These are phyloP conservation scores for Gigaspora rosea DNA, from an alignment of 192 early-diverging fungal species.

Conservation along the genomic window DNA sequence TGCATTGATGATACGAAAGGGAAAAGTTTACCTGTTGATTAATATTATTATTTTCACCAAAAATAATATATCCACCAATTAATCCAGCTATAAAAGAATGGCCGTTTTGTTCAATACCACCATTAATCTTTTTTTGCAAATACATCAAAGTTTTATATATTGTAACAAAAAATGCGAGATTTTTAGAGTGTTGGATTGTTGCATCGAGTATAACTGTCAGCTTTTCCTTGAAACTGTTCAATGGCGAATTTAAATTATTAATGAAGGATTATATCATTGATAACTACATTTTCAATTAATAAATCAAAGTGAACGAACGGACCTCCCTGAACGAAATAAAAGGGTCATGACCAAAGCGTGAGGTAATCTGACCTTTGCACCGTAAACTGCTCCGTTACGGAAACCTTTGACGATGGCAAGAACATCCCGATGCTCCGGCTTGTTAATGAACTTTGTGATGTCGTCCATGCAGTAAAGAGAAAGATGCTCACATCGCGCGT, in stretches of 20 bases:
- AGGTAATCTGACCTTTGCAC: conserved; percentile 70
- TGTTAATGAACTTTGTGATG: conserved; percentile 55
- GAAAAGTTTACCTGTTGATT: conserved; percentile 82
- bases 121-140: conserved; percentile 68
- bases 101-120: conserved; percentile 69
- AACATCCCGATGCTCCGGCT: conserved; percentile 78
- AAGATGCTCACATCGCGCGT: no score
- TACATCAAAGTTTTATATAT: conserved; percentile 94
- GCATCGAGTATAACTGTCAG: conserved; percentile 74
- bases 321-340: conserved; percentile 87
- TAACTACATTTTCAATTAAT: neutral
- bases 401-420: conserved; percentile 88
- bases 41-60: conserved; percentile 93
- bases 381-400: conserved; percentile 95
- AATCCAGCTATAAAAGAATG: conserved; percentile 92
- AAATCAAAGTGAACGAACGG: conserved; percentile 29
- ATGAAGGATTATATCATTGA: neutral
- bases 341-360: conserved; percentile 84
- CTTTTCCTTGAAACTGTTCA: conserved; percentile 74
- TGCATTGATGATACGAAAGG: no score
- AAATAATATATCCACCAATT: conserved; percentile 90
- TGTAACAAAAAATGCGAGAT: conserved; percentile 89
- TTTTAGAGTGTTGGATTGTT: conserved; percentile 85
- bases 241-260: neutral
- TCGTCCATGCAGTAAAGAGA: conserved; percentile 34